phyloP scores from a whole-genome alignment of 164 flowering plant genomes.

The Aristolochia californica region DNA sequence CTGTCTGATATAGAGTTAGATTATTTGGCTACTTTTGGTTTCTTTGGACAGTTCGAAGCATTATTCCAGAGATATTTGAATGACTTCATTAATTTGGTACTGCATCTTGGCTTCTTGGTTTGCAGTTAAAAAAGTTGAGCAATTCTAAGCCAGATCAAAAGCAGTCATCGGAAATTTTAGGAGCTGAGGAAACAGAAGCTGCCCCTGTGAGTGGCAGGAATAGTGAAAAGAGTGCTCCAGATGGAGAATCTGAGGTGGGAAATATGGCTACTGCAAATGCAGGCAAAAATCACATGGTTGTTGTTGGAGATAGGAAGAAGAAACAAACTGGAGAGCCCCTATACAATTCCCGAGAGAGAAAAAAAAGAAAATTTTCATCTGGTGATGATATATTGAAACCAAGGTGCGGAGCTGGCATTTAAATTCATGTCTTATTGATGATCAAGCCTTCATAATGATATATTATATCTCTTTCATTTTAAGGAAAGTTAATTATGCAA shows the following conservation, averaged over 20 bases:
- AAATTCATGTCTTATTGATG: too few species aligned
- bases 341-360: too few species aligned
- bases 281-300: background rate
- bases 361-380: too few species aligned
- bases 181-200: conserved; percentile 23
- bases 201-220: conserved; percentile 4
- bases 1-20: too few species aligned
- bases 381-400: too few species aligned
- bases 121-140: conserved; percentile 84
- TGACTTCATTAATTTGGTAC: background rate
- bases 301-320: too few species aligned
- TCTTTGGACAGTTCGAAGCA: background rate
- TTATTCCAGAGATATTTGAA: background rate
- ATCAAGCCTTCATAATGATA: too few species aligned
- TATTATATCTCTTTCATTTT: too few species aligned
- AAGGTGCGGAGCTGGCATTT: too few species aligned
- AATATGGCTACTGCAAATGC: background rate
- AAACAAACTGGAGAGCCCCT: too few species aligned
- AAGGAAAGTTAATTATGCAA: too few species aligned
- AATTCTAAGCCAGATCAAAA: conserved; percentile 34
- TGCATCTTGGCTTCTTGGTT: background rate
- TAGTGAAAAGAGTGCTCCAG: conserved; percentile 11
- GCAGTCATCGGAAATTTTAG: conserved; percentile 20
- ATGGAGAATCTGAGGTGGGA: conserved; percentile 12
- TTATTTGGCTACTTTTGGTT: background rate